A percentile compares a stretch with the other conserved stretches of the same genome.
phyloP scores from a whole-genome alignment of 192 early-diverging fungal species.

The Linnemannia elongata region DNA sequence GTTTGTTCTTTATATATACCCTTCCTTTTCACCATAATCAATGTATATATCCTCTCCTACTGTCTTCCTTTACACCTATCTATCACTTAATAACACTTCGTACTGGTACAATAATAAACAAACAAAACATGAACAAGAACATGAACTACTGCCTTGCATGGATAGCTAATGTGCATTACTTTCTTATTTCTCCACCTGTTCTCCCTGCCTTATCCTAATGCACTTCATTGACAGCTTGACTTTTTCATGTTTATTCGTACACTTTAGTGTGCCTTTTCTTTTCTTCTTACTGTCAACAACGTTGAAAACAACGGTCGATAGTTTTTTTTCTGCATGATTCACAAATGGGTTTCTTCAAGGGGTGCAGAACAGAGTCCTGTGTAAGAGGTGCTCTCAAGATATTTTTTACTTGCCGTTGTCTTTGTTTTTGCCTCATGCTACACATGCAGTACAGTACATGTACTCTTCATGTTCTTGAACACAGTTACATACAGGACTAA shows the following conservation, averaged over 20 bases:
- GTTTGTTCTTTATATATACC: background rate
- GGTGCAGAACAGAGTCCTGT: background rate
- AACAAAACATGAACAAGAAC: background rate
- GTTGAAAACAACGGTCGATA: background rate
- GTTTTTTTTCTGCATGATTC: background rate
- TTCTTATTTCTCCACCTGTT: background rate
- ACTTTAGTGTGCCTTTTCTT: slow-evolving; percentile 5
- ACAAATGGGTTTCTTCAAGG: background rate
- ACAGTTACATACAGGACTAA: background rate
- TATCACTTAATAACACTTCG: background rate
- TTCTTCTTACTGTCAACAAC: background rate
- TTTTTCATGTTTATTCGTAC: background rate
- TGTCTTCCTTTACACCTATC: background rate
- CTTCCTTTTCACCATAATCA: background rate
- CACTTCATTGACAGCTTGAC: background rate
- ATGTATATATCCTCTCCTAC: background rate
- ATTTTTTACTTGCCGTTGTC: background rate
- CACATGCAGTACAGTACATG: background rate
- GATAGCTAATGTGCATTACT: background rate
- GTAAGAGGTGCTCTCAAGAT: background rate
- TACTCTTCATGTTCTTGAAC: background rate
- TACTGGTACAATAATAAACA: background rate
- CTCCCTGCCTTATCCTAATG: background rate
- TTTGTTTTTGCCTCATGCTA: slow-evolving; percentile 8
- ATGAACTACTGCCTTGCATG: background rate